Evolutionary conservation across 176 grass and related monocot species (phyloP).

Genomic region (Leersia perrieri): DNA sequence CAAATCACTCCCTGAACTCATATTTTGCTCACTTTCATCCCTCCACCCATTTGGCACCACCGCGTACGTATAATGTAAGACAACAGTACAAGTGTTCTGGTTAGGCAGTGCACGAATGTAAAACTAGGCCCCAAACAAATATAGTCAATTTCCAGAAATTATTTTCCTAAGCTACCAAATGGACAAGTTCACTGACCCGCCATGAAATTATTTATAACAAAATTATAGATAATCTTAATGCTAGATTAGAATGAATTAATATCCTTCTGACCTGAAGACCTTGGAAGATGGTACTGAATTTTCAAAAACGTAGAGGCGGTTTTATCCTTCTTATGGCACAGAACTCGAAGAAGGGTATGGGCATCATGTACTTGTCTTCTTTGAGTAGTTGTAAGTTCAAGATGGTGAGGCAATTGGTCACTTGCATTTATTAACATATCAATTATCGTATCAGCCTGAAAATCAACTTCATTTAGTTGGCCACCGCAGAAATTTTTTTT

Average conservation of each 20-base stretch:
- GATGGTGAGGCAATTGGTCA: conserved; percentile 55
- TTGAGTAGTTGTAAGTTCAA: conserved; percentile 34
- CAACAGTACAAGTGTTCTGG: too few species aligned
- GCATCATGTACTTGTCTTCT: conserved; percentile 63
- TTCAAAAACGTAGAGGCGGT: conserved; percentile 75
- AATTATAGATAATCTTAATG: background rate
- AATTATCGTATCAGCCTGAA: conserved; percentile 72
- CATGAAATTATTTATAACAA: background rate
- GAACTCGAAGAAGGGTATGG: conserved; percentile 79
- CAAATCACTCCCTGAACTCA: background rate
- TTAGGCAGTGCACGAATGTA: too few species aligned
- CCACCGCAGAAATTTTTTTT: background rate
- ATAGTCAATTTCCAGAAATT: background rate
- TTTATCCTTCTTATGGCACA: conserved; percentile 95
- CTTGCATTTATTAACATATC: conserved; percentile 80
- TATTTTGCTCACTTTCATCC: background rate
- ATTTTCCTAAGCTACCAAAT: background rate
- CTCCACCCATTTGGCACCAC: background rate
- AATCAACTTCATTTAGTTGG: conserved; percentile 19
- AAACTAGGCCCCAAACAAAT: background rate
- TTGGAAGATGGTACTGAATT: conserved; percentile 86
- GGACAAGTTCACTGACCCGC: background rate
- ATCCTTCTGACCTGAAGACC: conserved; percentile 69
- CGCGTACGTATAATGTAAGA: background rate
- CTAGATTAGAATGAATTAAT: background rate